A percentile compares a stretch with the other conserved stretches of the same genome.
Conservation (phyloP, 2,329 filamentous ascomycete species). For the Diplodia mutila region DNA sequence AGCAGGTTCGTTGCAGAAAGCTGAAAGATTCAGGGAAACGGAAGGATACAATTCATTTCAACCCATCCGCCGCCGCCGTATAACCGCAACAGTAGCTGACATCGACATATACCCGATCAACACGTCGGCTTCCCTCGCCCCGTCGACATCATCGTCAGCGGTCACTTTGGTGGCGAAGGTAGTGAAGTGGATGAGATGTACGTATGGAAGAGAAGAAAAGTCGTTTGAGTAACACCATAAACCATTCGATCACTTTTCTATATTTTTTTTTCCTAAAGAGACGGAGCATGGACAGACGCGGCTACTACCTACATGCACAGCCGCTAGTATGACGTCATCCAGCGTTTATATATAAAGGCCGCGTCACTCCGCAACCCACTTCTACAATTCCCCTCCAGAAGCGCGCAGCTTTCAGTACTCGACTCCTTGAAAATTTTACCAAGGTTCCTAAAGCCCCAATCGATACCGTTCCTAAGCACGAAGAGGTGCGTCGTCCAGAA, state of each 20-base stretch:
- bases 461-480: neutral
- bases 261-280: neutral
- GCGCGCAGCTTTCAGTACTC: too few species aligned
- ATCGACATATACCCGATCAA: too few species aligned
- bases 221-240: too few species aligned
- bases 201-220: too few species aligned
- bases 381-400: neutral
- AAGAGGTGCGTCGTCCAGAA: neutral
- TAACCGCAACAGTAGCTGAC: too few species aligned
- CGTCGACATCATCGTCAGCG: too few species aligned
- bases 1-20: too few species aligned
- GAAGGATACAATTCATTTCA: neutral
- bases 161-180: too few species aligned
- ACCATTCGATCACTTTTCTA: too few species aligned
- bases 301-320: neutral
- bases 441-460: neutral
- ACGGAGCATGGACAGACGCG: neutral
- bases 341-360: neutral
- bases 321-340: neutral
- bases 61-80: too few species aligned
- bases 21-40: neutral
- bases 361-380: neutral
- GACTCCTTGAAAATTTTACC: neutral
- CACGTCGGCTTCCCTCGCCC: too few species aligned
- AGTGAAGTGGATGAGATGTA: too few species aligned